A percentile compares a stretch with the other conserved stretches of the same genome.
Conservation (phyloP, 331 rosid species). For the Saraca asoca region DNA sequence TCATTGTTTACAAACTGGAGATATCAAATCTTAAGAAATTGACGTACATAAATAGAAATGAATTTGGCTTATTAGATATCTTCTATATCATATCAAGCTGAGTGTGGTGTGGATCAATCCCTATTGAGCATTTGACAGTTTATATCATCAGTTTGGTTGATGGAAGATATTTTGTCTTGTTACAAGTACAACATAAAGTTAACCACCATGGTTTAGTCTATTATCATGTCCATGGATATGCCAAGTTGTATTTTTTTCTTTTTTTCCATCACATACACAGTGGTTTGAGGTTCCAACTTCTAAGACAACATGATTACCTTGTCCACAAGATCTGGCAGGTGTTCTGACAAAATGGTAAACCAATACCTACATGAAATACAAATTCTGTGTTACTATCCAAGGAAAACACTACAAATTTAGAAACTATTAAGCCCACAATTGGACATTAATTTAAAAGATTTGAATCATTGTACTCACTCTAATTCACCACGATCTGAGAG, state of each 20-base stretch:
- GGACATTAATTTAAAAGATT: conserved; percentile 8
- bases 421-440: conserved; percentile 20
- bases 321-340: conserved; percentile 83
- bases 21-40: neutral
- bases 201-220: conserved; percentile 8
- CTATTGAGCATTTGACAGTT: no score
- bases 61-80: neutral
- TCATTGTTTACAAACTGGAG: neutral
- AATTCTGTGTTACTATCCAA: conserved; percentile 27
- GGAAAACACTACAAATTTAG: conserved; percentile 6
- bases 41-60: conserved; percentile 1
- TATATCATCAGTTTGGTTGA: neutral
- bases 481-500: conserved; percentile 77
- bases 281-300: neutral
- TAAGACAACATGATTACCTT: conserved; percentile 52
- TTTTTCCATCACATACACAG: neutral
- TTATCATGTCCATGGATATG: conserved; percentile 18
- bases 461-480: conserved; percentile 60
- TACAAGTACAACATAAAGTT: conserved; percentile 3
- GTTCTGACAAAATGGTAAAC: conserved; percentile 75
- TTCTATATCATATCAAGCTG: no score
- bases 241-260: conserved; percentile 1
- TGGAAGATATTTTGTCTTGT: neutral
- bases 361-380: conserved; percentile 64
- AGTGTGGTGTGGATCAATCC: no score